Base-by-base conservation (phyloP, 148 eudicot species). In the Oxyria digyna region DNA sequence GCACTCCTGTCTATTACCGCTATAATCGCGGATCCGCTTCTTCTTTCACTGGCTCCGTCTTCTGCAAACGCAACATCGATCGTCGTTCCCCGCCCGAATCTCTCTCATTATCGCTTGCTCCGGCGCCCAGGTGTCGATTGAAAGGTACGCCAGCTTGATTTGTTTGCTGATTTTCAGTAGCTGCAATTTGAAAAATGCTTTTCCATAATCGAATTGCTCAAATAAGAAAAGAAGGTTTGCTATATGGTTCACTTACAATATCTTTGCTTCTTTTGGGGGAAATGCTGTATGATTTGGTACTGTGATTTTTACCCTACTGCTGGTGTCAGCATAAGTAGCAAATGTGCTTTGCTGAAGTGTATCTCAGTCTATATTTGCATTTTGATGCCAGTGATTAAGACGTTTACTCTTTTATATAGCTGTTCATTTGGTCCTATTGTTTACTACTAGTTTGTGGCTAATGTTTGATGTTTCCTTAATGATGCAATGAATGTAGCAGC, bases 61-160 rank as follows among this genome's bases (percentile, higher is more conserved):
- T 67, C 54, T 41, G 62, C 82, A 74, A 81, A 71, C 80, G 73
- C 11, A 73, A 73, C 4, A 27, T 41, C 4, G 59, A 64, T 72
- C 78, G 69, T 24, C 48, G 37, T 29, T 27, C 63, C 1, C 4
- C 73, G 46, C 72, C 88, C 62, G 31, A 46, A 31, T 72, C 73
- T 52, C 49, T 71, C 45, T 70, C 77, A 12, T 73, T 73, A 21
- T 55, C 70, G 41, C 52, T 65, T 10, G 31, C 71, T 68, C 68
- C 78, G 10, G 59, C 65, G 8, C 65, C 65, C 8, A 37, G 74
- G 45, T 82, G 74, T 63, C 81, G 78, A 29, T 59, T 89, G 42
- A 81, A 67, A 83, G 96, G 91, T 89, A 75, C 42, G 5, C 0
- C 0, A 50, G 67, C 46, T 10, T 45, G 18, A 59, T 23, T 31